A percentile compares a stretch with the other conserved stretches of the same genome.
These are phyloP conservation scores for Hemileia vastatrix DNA, from an alignment of 1,284 basidiomycete genomes.

Conservation along the genomic window DNA sequence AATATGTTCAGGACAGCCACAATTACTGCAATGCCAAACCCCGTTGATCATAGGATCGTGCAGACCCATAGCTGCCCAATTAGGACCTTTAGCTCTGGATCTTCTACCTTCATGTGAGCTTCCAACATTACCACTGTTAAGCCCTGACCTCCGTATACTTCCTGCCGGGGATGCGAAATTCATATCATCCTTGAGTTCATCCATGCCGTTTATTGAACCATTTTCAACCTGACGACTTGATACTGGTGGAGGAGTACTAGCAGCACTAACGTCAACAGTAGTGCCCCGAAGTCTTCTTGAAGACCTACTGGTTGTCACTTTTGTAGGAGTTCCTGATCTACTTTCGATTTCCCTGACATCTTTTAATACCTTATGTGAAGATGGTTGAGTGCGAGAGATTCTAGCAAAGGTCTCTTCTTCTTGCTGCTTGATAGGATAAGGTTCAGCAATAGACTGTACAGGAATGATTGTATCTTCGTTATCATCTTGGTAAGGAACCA, in stretches of 20 bases:
- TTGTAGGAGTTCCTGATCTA: conserved; percentile 13
- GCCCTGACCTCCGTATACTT: too few species aligned
- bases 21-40: conserved; percentile 84
- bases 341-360: conserved; percentile 6
- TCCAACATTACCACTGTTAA: neutral
- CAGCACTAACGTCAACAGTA: conserved; percentile 11
- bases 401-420: conserved; percentile 18
- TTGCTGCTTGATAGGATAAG: conserved; percentile 51
- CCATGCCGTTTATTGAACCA: conserved; percentile 1
- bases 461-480: conserved; percentile 29
- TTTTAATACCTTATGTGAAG: conserved; percentile 1
- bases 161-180: too few species aligned
- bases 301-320: conserved; percentile 9
- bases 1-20: conserved; percentile 73
- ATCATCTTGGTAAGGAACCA: conserved; percentile 41
- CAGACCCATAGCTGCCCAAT: conserved; percentile 25
- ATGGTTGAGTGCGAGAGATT: neutral
- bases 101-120: conserved; percentile 3
- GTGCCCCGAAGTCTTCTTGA: conserved; percentile 21
- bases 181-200: too few species aligned
- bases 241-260: conserved; percentile 7
- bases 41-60: conserved; percentile 71
- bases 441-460: conserved; percentile 55
- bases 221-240: neutral
- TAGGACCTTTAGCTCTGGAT: conserved; percentile 5